phyloP scores from a whole-genome alignment of 225 moss, liverwort and hornwort species.

The Climacium dendroides region DNA sequence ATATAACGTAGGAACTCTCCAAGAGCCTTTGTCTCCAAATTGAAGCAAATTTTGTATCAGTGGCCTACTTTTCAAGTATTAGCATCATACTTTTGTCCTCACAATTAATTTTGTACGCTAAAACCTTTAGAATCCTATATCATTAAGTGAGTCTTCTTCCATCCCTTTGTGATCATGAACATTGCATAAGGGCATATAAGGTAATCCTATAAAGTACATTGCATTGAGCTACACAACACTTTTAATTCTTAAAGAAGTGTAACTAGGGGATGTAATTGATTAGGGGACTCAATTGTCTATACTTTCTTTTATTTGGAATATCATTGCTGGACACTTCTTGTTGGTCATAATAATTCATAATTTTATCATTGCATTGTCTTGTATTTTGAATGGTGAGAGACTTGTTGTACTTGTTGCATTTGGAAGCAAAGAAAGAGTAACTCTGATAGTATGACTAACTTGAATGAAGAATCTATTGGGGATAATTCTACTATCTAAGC shows the following conservation, averaged over 20 bases:
- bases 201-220: neutral
- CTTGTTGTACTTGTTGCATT: neutral
- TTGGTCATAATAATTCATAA: neutral
- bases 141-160: too few relatives aligned
- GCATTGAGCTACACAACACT: neutral
- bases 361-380: neutral
- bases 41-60: neutral
- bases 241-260: neutral
- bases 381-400: neutral
- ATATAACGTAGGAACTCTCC: neutral
- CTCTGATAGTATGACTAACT: too few relatives aligned
- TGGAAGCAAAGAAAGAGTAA: too few relatives aligned
- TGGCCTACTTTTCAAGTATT: neutral
- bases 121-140: too few relatives aligned
- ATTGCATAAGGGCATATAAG: neutral
- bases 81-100: neutral
- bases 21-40: neutral
- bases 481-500: too few relatives aligned
- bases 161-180: neutral
- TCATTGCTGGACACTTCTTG: neutral
- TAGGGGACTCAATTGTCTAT: neutral
- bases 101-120: too few relatives aligned
- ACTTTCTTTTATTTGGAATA: neutral
- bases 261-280: neutral
- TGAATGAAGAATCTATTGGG: too few relatives aligned